These are phyloP conservation scores for Musa itinerans DNA, from an alignment of 176 grass and related monocot species.

Conservation along the genomic window DNA sequence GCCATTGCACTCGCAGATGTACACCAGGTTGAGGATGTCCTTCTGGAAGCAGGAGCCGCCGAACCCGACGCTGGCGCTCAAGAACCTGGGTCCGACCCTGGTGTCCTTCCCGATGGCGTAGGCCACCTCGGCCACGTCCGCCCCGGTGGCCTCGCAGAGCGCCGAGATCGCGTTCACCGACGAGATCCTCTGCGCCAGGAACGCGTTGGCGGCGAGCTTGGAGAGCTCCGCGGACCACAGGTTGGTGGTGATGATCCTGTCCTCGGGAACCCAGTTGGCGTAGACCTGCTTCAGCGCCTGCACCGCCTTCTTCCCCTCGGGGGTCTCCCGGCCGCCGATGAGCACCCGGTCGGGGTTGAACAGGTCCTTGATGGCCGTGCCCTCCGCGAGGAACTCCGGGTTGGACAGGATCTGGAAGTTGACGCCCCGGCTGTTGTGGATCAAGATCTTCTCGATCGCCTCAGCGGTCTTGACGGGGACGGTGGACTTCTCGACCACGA, in stretches of 20 bases:
- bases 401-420: constrained; percentile 17
- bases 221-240: constrained; percentile 22
- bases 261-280: constrained; percentile 17
- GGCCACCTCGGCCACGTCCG: constrained; percentile 7
- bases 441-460: constrained; percentile 21
- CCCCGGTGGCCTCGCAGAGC: constrained; percentile 17
- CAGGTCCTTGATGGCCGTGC: constrained; percentile 15
- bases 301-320: constrained; percentile 10
- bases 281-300: constrained; percentile 10
- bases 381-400: constrained; percentile 20
- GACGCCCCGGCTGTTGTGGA: constrained; percentile 12
- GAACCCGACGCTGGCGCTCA: constrained; percentile 15
- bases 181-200: constrained; percentile 19
- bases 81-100: constrained; percentile 9
- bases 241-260: constrained; percentile 16
- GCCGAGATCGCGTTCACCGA: constrained; percentile 21
- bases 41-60: constrained; percentile 21
- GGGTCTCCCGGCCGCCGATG: constrained; percentile 17
- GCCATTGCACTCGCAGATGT: constrained; percentile 16
- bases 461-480: constrained; percentile 17
- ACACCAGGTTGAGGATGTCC: constrained; percentile 20
- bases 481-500: constrained; percentile 19
- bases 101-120: constrained; percentile 13
- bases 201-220: constrained; percentile 21
- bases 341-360: constrained; percentile 15